Conservation (phyloP, 306 rosid species). For the Cucumis sativus region Cucumber_9930_V3 NC_026661.2:21753501-21754000, state of each 20-base stretch:
- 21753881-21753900: constrained; percentile 80
- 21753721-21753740: not conserved
- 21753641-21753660: constrained; percentile 80
- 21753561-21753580: constrained; percentile 86
- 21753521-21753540: too few species aligned
- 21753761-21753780: not conserved
- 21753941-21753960: not conserved
- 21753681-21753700: constrained; percentile 35
- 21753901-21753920: constrained; percentile 60
- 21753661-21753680: constrained; percentile 77
- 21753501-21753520: too few species aligned
- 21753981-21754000: not conserved
- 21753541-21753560: not conserved
- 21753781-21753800: constrained; percentile 65
- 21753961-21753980: not conserved
- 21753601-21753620: constrained; percentile 59
- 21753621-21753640: constrained; percentile 62
- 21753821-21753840: constrained; percentile 71
- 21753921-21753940: constrained; percentile 24
- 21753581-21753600: constrained; percentile 89
- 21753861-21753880: constrained; percentile 85
- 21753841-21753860: constrained; percentile 79
- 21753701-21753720: not conserved
- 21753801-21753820: constrained; percentile 84
- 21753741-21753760: not conserved